These are phyloP conservation scores for Acanthamoeba castellanii DNA, from an alignment of 208 protist genomes.

Conservation along the genomic window DNA sequence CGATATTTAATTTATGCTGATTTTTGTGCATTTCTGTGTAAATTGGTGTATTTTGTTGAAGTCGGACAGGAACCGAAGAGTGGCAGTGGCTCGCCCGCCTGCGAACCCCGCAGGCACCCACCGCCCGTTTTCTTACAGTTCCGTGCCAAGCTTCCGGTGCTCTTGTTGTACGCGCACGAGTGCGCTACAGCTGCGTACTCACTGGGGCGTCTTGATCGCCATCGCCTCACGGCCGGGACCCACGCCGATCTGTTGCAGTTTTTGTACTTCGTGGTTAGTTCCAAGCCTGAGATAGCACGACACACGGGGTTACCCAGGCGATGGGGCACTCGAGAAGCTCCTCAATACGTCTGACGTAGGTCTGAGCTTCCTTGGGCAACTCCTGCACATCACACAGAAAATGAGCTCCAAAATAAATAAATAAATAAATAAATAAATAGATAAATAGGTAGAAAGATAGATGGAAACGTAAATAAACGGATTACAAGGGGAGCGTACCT, in stretches of 20 bases:
- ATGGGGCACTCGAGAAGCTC: conserved; percentile 77
- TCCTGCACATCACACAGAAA: neutral
- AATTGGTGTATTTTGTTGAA: neutral
- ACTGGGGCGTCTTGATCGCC: conserved; percentile 43
- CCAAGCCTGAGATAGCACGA: neutral
- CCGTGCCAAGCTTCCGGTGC: neutral
- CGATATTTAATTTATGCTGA: too few species aligned
- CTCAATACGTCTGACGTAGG: conserved; percentile 81
- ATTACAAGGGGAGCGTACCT: neutral
- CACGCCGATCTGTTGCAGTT: neutral
- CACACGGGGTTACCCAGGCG: conserved; percentile 42
- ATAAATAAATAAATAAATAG: neutral
- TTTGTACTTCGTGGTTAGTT: too few species aligned
- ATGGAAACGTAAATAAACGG: neutral
- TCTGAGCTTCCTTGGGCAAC: conserved; percentile 74
- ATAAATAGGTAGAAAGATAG: neutral
- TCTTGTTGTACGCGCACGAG: neutral
- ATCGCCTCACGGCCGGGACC: conserved; percentile 59
- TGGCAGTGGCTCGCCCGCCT: neutral
- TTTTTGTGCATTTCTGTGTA: too few species aligned
- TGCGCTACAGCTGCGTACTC: too few species aligned
- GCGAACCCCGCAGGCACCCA: neutral
- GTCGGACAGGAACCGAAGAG: neutral
- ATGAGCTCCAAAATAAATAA: neutral
- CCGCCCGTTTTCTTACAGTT: neutral